Base-by-base conservation (phyloP, 164 flowering plant genomes). In the Brasenia schreberi region DNA sequence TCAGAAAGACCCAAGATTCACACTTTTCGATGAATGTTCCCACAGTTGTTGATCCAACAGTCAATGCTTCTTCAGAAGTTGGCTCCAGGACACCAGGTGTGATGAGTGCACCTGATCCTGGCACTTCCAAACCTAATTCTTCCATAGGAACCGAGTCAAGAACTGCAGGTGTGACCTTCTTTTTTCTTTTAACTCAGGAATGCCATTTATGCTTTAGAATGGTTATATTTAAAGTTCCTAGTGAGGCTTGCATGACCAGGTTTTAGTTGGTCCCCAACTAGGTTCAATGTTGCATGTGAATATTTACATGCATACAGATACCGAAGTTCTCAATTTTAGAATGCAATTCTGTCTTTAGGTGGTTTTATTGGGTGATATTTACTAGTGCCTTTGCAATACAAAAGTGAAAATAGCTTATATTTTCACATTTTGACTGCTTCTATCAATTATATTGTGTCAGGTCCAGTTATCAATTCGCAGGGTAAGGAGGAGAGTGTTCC, bases 141-240 rank as follows among this genome's bases (percentile, higher is more conserved):
- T 9, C 56, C 10, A 9, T 14, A 49, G 56, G 16, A 9, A 9
- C 10, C 16, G 77, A 81, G 39, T 44, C 52, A 19, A 74, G 72
- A 67, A 68, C 82, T 72, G 65, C 83, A 77, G 85, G 90, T 89
- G 73, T 66, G 70, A 14, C 62, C 6, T 58, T 6, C 44, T 61
- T 49, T 14, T 5, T 39, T 9, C 10, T 49, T 49, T 33, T 33
- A 33, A 33, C 39, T 33, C 39, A 33, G 39, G 39, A 33, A 33
- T 33, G 27, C 4, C 39, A 33, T 33, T 33, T 33, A 33, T 33
- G 39, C 39, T 33, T 33, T 33, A 33, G 2, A 33, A 33, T 4
- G 39, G 3, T 33, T 3, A 33, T 33, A 33, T 33, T 33, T 33
- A 33, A 33, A 33, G 39, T 33, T 33, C 39, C 2, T 33, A 33